Base-by-base conservation (phyloP, 2,329 filamentous ascomycete genomes). In the Aspergillus ochraceus region DNA sequence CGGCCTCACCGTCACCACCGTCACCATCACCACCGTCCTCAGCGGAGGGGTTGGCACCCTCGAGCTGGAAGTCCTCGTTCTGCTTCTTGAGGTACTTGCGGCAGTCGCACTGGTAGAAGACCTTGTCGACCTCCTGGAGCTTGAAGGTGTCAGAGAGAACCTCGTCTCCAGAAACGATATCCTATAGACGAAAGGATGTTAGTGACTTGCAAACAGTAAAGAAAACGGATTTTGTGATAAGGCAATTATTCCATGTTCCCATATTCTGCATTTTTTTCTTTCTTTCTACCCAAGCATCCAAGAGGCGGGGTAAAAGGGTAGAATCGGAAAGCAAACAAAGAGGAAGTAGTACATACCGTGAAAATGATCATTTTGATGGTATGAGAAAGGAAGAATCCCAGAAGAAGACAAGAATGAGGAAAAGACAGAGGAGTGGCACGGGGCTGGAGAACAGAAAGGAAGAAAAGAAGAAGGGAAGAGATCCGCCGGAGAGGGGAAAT, bases 71-170 rank as follows among this genome's bases (percentile, higher is more conserved):
- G 67, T 85, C 79, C 75, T 94, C 87, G 66, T 69, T 69, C 19
- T 79, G 86, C 66, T 88, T 92, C 79, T 93, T 84, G 61, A 86
- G 87, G 81, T 97, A 92, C 88, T 94, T 96, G 77, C 85, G 83
- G 82, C 93, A 97, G 82, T 99, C 90, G 76, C 89, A 89, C 84
- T 98, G 94, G 83, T 90, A 98, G 72, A 90, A 88, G 69, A 90
- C 83, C 69, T 86, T 88, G 78, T 93, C 90, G 20, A 94, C 76
- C 78, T 90, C 84, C 83, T 91, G 92, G 76, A 96, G 79, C 70
- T 92, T 84, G 83, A 89, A 97, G 70, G 90, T 95, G 83, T 98
- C 94, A 74, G 95, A 96, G 88, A 98, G 88, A 79, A 99, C 86
- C 89, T 99, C 95, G 83, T 97, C 94, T 68, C 83, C 91, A 80